phyloP scores from a whole-genome alignment of 139 green algal genomes.

The Microglena sp. region DNA sequence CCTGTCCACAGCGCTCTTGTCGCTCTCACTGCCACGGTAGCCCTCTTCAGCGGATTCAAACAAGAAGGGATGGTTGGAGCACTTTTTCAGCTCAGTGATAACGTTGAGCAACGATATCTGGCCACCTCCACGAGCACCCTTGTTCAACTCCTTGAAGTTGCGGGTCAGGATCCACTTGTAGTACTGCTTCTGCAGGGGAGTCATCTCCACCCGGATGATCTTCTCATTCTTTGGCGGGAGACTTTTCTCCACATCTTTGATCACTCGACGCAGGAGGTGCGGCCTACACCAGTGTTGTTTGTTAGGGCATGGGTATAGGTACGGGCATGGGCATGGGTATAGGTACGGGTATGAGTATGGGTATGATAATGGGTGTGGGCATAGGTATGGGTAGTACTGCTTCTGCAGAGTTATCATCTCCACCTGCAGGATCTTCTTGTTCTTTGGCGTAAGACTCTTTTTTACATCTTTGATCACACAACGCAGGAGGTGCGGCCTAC shows the following conservation, averaged over 20 bases:
- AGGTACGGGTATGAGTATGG: too few species aligned
- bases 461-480: slow-evolving; percentile 88
- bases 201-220: slow-evolving; percentile 87
- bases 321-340: too few species aligned
- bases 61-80: slow-evolving; percentile 86
- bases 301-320: too few species aligned
- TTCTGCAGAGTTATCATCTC: slow-evolving; percentile 86
- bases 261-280: slow-evolving; percentile 83
- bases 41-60: slow-evolving; percentile 50
- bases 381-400: too few species aligned
- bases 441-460: slow-evolving; percentile 73
- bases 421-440: slow-evolving; percentile 67
- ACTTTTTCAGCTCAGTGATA: slow-evolving; percentile 89
- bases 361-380: too few species aligned
- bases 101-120: slow-evolving; percentile 81
- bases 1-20: too few species aligned
- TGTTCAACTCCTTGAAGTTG: slow-evolving; percentile 93
- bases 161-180: slow-evolving; percentile 93
- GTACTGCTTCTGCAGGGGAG: slow-evolving; percentile 86
- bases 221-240: slow-evolving; percentile 87
- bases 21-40: slow-evolving; percentile 39
- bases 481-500: slow-evolving; percentile 65
- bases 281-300: slow-evolving; percentile 57
- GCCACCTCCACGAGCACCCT: slow-evolving; percentile 40
- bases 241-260: slow-evolving; percentile 85